A percentile compares a stretch with the other conserved stretches of the same genome.
These are phyloP conservation scores for Heimioporus sp. DNA, from an alignment of 768 basidiomycete species.

Conservation along the genomic window DNA sequence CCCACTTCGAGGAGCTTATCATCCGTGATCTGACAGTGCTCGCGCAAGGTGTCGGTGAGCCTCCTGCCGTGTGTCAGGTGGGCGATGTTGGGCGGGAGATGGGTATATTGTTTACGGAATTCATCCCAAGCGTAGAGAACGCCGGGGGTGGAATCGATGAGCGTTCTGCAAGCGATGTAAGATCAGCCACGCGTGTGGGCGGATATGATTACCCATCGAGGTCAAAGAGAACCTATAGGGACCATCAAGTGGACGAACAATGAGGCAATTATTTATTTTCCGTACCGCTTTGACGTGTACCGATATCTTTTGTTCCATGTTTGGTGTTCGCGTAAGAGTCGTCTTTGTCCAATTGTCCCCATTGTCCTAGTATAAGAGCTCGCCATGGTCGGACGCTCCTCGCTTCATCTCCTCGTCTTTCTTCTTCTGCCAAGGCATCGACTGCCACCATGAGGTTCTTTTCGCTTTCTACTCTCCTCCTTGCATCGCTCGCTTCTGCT, in stretches of 20 bases:
- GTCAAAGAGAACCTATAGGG: conserved; percentile 59
- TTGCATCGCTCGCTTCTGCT: conserved; percentile 32
- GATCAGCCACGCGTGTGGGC: neutral
- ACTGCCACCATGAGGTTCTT: conserved; percentile 36
- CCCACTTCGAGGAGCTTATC: conserved; percentile 55
- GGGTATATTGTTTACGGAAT: conserved; percentile 60
- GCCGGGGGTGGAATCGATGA: conserved; percentile 83
- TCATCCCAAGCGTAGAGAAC: conserved; percentile 75
- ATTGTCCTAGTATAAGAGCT: conserved; percentile 7
- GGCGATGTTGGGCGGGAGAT: conserved; percentile 49
- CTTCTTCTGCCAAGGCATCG: conserved; percentile 15
- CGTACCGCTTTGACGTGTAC: conserved; percentile 55
- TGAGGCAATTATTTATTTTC: neutral
- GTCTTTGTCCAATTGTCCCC: neutral
- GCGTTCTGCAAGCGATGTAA: conserved; percentile 44
- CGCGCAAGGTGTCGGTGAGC: conserved; percentile 69
- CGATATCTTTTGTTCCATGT: conserved; percentile 18
- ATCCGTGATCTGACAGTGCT: conserved; percentile 62
- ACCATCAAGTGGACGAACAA: neutral
- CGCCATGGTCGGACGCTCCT: no score
- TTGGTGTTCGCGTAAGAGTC: neutral
- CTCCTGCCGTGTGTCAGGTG: conserved; percentile 75
- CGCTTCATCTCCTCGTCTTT: neutral
- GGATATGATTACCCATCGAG: conserved; percentile 59
- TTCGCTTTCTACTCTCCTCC: conserved; percentile 31